Base-by-base conservation (phyloP, 257 asterid species). In the Phtheirospermum japonicum region DNA sequence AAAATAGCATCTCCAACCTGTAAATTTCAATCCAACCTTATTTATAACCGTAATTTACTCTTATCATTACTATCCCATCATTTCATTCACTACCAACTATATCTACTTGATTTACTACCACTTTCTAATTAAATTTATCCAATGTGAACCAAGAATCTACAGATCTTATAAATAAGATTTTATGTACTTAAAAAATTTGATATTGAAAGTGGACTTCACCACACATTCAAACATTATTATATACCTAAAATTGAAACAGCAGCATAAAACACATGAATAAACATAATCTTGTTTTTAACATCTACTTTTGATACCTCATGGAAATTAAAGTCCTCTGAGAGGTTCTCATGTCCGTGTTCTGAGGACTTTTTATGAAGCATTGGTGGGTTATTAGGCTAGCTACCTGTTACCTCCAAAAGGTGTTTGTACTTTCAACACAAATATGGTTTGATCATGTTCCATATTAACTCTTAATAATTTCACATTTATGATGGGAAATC, bases 391-490 rank as follows among this genome's bases (percentile, higher is more conserved):
- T 36, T 6, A 46, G 53, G 23, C 17, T 50, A 17, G 56, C 56
- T 50, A 17, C 56, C 31, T 19, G 32, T 12, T 52, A 1, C 16
- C 64, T 55, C 16, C 19, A 42, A 40, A 42, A 0, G 2, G 30
- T 54, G 20, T 8, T 10, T 1, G 40, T 54, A 51, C 39, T 53
- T 20, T 46, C 53, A 17, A 9, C 57, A 60, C 0, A 6, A 30
- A 66, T 32, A 40, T 20, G 40, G 45, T 43, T 18, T 8, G 5
- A 40, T 57, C 70, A 46, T 11, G 50, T 34, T 36, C 26, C 64
- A 59, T 59, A 59, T 59, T 28, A 9, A 63, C 49, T 2, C 67
- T 40, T 53, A 52, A 63, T 59, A 30, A 51, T 36, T 34, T 55
- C 28, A 63, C 31, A 33, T 12, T 33, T 33, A 49, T 53, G 56